Conservation (phyloP, 768 basidiomycete genomes). For the Trametes sanguinea region DNA sequence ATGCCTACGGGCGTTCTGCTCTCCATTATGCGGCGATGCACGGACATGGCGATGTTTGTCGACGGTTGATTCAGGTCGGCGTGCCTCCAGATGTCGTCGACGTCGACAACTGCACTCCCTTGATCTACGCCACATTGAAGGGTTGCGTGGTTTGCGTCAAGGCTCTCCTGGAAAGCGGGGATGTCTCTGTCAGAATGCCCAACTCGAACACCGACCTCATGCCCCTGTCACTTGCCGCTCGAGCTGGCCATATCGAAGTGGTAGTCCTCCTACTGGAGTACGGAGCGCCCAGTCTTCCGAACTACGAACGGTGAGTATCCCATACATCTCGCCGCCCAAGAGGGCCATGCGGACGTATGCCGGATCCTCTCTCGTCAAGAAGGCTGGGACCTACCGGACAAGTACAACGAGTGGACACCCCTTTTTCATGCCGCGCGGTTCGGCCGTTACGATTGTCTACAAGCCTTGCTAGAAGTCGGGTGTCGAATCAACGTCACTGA, state of each 20-base stretch:
- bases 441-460: slow-evolving; percentile 73
- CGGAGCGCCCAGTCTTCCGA: slow-evolving; percentile 78
- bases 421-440: slow-evolving; percentile 93
- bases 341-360: slow-evolving; percentile 89
- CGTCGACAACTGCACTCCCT: slow-evolving; percentile 92
- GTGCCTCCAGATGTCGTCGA: slow-evolving; percentile 73
- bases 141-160: slow-evolving; percentile 83
- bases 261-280: slow-evolving; percentile 74
- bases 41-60: slow-evolving; percentile 77
- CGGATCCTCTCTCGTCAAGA: slow-evolving; percentile 68
- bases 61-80: slow-evolving; percentile 67
- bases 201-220: slow-evolving; percentile 67
- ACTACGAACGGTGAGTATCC: slow-evolving; percentile 97
- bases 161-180: slow-evolving; percentile 76
- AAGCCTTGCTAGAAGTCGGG: slow-evolving; percentile 77
- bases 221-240: slow-evolving; percentile 89
- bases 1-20: slow-evolving; percentile 90
- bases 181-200: slow-evolving; percentile 61
- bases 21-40: slow-evolving; percentile 97
- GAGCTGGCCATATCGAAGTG: slow-evolving; percentile 84
- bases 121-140: slow-evolving; percentile 89
- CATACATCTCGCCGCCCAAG: slow-evolving; percentile 91
- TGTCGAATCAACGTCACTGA: slow-evolving; percentile 75
- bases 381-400: slow-evolving; percentile 88
- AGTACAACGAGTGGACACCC: slow-evolving; percentile 98